Conservation (phyloP, 202 grass and related monocot species). For the Carex arenaria region DNA sequence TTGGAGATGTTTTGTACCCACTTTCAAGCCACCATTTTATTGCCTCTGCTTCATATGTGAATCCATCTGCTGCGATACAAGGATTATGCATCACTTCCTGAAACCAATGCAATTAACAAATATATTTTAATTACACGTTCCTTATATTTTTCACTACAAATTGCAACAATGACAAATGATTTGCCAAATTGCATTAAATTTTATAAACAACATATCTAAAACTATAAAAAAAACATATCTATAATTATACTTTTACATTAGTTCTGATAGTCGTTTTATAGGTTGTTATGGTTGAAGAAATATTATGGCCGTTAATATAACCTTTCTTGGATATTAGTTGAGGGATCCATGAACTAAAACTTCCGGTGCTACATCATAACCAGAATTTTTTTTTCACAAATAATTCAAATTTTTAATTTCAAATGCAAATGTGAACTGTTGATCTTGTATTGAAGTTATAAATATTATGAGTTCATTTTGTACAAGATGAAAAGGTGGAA, state of each 20-base stretch:
- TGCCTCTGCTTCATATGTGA: constrained; percentile 58
- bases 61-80: constrained; percentile 56
- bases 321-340: background rate
- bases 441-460: too few species aligned
- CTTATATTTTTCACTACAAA: too few species aligned
- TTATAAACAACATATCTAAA: background rate
- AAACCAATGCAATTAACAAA: background rate
- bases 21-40: constrained; percentile 47
- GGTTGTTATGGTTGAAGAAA: background rate
- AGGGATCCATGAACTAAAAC: background rate
- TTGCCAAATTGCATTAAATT: background rate
- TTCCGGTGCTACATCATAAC: background rate
- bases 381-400: background rate
- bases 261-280: background rate
- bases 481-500: background rate
- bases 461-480: background rate
- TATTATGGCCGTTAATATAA: background rate
- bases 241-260: background rate
- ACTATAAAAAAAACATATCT: background rate
- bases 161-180: background rate
- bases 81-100: constrained; percentile 72
- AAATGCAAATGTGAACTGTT: background rate
- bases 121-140: background rate
- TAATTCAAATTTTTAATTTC: background rate
- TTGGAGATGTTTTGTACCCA: constrained; percentile 50